Evolutionary conservation across 495 filamentous ascomycete species (phyloP), one percentile per base, ranked within the genome.

Genomic region (Parachaetomium inaequale): DNA sequence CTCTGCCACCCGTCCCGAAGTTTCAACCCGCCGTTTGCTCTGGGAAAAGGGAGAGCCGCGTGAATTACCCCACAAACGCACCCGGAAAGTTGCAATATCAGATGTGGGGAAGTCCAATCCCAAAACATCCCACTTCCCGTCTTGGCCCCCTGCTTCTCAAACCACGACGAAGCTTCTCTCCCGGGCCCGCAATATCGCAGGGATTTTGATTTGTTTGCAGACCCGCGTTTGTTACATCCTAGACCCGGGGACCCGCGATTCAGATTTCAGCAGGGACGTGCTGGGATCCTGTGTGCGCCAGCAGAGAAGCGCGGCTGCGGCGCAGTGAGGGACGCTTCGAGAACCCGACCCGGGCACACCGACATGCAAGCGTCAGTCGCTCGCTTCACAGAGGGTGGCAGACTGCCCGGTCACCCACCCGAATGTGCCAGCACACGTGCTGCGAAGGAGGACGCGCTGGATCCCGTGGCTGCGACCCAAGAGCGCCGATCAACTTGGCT

Each of bases 71-170:
- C 56, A 58, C 42, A 25, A 36, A 5, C 21, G 11, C 11, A 12
- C 15, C 25, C 26, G 7, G 14, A 47, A n/a, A 34, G 45, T 38
- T 14, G 45, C 31, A 50, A 59, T 59, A 38, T 59, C 57, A 59
- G 45, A 28, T 36, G 57, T 59, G 57, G 57, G 46, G 45, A 50
- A 26, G 7, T 42, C 19, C 29, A 59, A 49, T 59, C 45, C 43
- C 29, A 59, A 25, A 59, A 59, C 55, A 58, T 58, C 55, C 55
- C 55, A 58, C 57, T 51, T 42, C 57, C 57, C 46, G 46, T 10
- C 21, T 36, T 17, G 17, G 6, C 43, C 28, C 55, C 56, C 43
- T 58, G 56, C 45, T 49, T n/a, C 40, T 36, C 43, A 19, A 28
- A 29, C 38, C 4, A 42, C 11, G 12, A 28, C 17, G 28, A 49